A percentile compares a stretch with the other conserved stretches of the same genome.
Conservation (phyloP, 2,329 filamentous ascomycete species). For the Pseudopyricularia javanii region DNA sequence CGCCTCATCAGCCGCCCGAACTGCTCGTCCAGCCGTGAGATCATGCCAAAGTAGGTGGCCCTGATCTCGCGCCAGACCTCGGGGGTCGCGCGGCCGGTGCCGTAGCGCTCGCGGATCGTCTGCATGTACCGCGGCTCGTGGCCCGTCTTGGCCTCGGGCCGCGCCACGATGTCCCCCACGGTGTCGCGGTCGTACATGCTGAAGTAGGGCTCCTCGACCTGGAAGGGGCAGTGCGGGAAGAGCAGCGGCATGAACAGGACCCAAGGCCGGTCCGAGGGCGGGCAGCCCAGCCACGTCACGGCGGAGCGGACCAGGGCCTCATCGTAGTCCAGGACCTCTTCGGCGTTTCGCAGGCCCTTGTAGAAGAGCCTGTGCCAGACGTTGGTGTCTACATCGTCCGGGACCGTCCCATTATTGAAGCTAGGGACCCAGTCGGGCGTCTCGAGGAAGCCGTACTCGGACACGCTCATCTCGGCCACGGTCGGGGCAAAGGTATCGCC, state of each 20-base stretch:
- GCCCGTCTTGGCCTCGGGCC: slow-evolving; percentile 16
- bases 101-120: slow-evolving; percentile 22
- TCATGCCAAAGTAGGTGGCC: slow-evolving; percentile 34
- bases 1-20: slow-evolving; percentile 26
- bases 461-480: slow-evolving; percentile 28
- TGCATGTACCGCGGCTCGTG: slow-evolving; percentile 29
- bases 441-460: slow-evolving; percentile 31
- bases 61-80: slow-evolving; percentile 30
- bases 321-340: slow-evolving; percentile 28
- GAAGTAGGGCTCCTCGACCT: slow-evolving; percentile 34
- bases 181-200: slow-evolving; percentile 26
- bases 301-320: slow-evolving; percentile 27
- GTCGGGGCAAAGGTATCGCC: slow-evolving; percentile 28
- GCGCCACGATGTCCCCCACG: slow-evolving; percentile 9
- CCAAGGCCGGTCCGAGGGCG: slow-evolving; percentile 26
- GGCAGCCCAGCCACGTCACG: slow-evolving; percentile 27
- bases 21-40: slow-evolving; percentile 29
- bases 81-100: slow-evolving; percentile 22
- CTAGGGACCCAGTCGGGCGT: slow-evolving; percentile 20
- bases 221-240: slow-evolving; percentile 33
- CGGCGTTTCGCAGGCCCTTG: slow-evolving; percentile 22
- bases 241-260: slow-evolving; percentile 28
- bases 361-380: slow-evolving; percentile 26
- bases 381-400: slow-evolving; percentile 10
- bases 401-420: slow-evolving; percentile 1